phyloP scores from a whole-genome alignment of 345 rosid species.

The Citrus medica region DNA sequence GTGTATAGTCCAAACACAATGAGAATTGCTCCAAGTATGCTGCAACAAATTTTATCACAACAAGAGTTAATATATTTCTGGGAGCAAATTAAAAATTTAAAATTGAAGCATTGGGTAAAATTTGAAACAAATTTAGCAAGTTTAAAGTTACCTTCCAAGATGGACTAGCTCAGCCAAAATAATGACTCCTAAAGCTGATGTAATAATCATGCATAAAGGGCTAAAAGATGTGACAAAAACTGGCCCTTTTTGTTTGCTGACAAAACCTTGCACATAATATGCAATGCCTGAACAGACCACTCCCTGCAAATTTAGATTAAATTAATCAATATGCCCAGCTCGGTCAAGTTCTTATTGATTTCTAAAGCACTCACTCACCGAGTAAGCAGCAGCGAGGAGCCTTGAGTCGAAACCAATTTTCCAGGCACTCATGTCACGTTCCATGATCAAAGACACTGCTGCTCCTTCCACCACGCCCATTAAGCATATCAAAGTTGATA shows the following conservation, averaged over 20 bases:
- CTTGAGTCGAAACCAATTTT: slow-evolving; percentile 69
- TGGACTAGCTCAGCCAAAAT: slow-evolving; percentile 65
- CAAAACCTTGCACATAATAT: slow-evolving; percentile 74
- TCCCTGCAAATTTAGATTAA: slow-evolving; percentile 41
- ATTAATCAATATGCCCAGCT: no score
- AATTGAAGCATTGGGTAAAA: neutral
- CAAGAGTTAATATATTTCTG: neutral
- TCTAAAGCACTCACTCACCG: slow-evolving; percentile 44
- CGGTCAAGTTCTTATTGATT: no score
- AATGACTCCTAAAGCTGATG: slow-evolving; percentile 61
- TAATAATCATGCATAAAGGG: slow-evolving; percentile 87
- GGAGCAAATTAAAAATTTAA: neutral
- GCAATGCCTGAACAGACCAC: slow-evolving; percentile 89
- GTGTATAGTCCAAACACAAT: slow-evolving; percentile 76
- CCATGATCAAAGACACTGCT: slow-evolving; percentile 51
- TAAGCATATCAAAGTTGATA: slow-evolving; percentile 66
- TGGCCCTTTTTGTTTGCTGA: slow-evolving; percentile 66
- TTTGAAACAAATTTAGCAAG: neutral
- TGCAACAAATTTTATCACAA: slow-evolving; percentile 15
- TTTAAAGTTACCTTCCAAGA: slow-evolving; percentile 66
- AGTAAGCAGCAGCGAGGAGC: slow-evolving; percentile 73
- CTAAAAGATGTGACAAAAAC: slow-evolving; percentile 79
- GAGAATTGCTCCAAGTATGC: slow-evolving; percentile 72
- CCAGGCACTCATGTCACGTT: slow-evolving; percentile 72
- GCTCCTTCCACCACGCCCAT: slow-evolving; percentile 66